These are phyloP conservation scores for Penicillium verhagenii DNA, from an alignment of 495 filamentous ascomycete species.

Conservation along the genomic window DNA sequence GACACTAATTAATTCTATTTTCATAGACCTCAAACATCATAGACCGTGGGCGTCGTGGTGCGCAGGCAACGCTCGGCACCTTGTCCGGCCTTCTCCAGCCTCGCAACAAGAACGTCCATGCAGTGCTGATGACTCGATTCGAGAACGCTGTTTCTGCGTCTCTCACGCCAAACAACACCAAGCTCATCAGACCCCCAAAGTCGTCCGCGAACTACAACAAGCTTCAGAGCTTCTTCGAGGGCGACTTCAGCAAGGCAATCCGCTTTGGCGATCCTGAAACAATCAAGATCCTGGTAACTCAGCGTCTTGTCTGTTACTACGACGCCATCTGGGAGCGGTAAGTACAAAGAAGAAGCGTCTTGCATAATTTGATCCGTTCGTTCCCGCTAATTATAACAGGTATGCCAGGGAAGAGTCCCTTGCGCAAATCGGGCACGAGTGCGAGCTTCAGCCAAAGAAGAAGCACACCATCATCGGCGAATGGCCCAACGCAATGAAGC, in stretches of 20 bases:
- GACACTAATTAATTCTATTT: not conserved
- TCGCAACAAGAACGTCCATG: not conserved
- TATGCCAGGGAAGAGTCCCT: not conserved
- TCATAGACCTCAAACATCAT: not conserved
- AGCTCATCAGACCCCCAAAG: not conserved
- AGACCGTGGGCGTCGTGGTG: not conserved
- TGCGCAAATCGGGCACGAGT: too few species aligned
- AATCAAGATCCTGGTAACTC: too few species aligned
- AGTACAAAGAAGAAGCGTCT: too few species aligned
- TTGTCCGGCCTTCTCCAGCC: not conserved
- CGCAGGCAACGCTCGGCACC: not conserved
- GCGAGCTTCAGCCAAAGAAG: too few species aligned
- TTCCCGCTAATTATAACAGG: not conserved
- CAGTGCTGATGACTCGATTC: not conserved
- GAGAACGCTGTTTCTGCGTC: not conserved
- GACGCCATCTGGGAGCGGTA: too few species aligned
- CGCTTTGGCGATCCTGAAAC: too few species aligned
- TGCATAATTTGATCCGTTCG: too few species aligned
- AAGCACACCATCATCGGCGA: slow-evolving; percentile 37
- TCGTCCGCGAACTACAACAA: not conserved
- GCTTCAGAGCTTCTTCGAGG: not conserved
- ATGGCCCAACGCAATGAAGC: slow-evolving; percentile 37
- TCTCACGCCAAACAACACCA: too few species aligned
- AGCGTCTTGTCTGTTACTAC: too few species aligned
- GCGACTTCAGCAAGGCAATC: too few species aligned